phyloP scores from a whole-genome alignment of 2,329 filamentous ascomycete genomes.

The Paecilomyces formosus region DNA sequence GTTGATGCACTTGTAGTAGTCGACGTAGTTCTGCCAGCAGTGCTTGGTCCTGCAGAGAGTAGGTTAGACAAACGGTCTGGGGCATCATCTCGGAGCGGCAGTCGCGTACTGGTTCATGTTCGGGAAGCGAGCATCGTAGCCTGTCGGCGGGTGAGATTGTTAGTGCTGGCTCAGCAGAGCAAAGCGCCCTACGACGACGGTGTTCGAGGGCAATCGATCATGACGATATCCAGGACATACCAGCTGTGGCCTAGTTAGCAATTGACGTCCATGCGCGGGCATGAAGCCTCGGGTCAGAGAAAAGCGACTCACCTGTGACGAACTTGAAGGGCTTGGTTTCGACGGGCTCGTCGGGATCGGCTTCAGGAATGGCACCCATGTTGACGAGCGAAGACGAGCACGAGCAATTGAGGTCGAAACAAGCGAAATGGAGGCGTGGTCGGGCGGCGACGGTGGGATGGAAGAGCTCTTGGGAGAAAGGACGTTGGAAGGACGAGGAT shows the following conservation, averaged over 20 bases:
- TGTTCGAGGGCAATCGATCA: slow-evolving; percentile 5
- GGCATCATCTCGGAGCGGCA: neutral
- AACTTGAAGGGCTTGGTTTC: slow-evolving; percentile 99
- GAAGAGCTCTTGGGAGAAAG: slow-evolving; percentile 8
- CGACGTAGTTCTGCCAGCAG: slow-evolving; percentile 99
- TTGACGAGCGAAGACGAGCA: slow-evolving; percentile 43
- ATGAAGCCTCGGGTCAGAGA: slow-evolving; percentile 15
- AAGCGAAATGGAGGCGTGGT: slow-evolving; percentile 14
- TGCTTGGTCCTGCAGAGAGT: slow-evolving; percentile 66
- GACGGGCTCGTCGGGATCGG: slow-evolving; percentile 63
- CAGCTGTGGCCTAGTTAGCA: slow-evolving; percentile 41
- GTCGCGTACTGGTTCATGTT: slow-evolving; percentile 66
- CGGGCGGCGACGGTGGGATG: slow-evolving; percentile 25
- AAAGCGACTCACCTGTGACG: slow-evolving; percentile 73
- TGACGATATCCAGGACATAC: slow-evolving; percentile 31
- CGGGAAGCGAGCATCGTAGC: slow-evolving; percentile 98
- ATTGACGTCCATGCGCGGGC: slow-evolving; percentile 21
- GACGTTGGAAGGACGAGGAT: slow-evolving; percentile 13
- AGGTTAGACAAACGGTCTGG: slow-evolving; percentile 1
- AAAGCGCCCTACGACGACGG: neutral
- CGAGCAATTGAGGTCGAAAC: slow-evolving; percentile 21
- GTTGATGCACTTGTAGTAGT: slow-evolving; percentile 99
- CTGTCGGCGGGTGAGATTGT: slow-evolving; percentile 45
- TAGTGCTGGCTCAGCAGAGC: slow-evolving; percentile 13
- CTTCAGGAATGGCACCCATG: slow-evolving; percentile 69